Evolutionary conservation across 768 basidiomycete genomes (phyloP).

Genomic region (Kwoniella botswanensis): DNA sequence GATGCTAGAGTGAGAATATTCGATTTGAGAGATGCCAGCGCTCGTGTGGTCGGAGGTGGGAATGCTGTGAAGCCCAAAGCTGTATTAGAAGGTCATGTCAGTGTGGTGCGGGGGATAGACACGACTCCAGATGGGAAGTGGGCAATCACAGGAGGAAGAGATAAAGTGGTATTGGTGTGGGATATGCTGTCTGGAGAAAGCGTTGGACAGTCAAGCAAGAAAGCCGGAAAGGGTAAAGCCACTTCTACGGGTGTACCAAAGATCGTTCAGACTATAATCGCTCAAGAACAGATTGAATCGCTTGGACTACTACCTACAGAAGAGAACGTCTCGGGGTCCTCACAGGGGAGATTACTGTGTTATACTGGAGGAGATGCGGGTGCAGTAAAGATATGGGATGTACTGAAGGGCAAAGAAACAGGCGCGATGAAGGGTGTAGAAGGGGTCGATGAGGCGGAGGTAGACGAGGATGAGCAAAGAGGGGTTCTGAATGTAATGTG

Average conservation of each 20-base stretch:
- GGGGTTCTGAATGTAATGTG: constrained; percentile 84
- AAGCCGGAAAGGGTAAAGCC: constrained; percentile 57
- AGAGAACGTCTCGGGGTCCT: constrained; percentile 62
- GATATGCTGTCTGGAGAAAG: constrained; percentile 64
- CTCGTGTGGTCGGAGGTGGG: constrained; percentile 61
- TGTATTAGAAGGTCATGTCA: constrained; percentile 92
- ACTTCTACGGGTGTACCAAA: constrained; percentile 60
- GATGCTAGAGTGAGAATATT: constrained; percentile 93
- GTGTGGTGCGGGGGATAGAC: constrained; percentile 88
- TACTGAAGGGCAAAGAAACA: constrained; percentile 67
- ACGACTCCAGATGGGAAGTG: constrained; percentile 83
- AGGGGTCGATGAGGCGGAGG: constrained; percentile 58
- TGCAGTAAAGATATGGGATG: constrained; percentile 82
- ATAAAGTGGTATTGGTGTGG: constrained; percentile 92
- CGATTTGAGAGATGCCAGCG: constrained; percentile 73
- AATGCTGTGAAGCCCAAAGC: constrained; percentile 68
- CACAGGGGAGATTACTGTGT: constrained; percentile 64
- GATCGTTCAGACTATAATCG: constrained; percentile 76
- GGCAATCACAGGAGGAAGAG: constrained; percentile 88
- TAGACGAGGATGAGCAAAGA: constrained; percentile 74
- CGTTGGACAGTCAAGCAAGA: constrained; percentile 41
- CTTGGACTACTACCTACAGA: constrained; percentile 71
- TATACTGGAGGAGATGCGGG: constrained; percentile 94
- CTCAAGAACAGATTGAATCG: constrained; percentile 82
- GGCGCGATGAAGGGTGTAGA: constrained; percentile 64